Conservation (phyloP, 139 green algal genomes). For the Axilococcus clingmanii region DNA sequence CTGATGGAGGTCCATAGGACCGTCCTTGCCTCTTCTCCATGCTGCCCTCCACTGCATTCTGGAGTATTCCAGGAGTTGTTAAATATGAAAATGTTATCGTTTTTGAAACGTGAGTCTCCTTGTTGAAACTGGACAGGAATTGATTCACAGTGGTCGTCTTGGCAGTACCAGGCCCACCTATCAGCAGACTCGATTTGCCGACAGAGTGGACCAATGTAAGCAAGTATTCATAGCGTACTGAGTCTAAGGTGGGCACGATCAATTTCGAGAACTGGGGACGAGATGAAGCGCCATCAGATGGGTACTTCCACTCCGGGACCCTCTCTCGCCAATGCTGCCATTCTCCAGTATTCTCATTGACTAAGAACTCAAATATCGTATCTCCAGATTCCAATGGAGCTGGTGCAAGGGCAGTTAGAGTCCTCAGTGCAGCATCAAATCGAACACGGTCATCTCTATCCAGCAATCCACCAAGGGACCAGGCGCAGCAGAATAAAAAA, state of each 20-base stretch:
- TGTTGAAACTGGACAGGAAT: background rate
- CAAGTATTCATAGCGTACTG: slow-evolving; percentile 73
- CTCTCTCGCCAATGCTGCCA: slow-evolving; percentile 1
- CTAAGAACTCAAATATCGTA: slow-evolving; percentile 9
- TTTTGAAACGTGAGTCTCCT: slow-evolving; percentile 57
- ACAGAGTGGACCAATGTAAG: slow-evolving; percentile 60
- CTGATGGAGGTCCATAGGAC: slow-evolving; percentile 80
- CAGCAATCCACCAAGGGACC: slow-evolving; percentile 78
- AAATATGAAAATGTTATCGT: slow-evolving; percentile 89
- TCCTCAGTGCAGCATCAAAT: slow-evolving; percentile 60
- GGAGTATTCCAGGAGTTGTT: slow-evolving; percentile 88
- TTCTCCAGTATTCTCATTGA: background rate
- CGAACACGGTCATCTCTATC: slow-evolving; percentile 52
- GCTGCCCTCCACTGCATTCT: slow-evolving; percentile 49
- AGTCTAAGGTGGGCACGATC: slow-evolving; percentile 86
- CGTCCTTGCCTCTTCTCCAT: slow-evolving; percentile 92
- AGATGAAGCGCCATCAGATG: background rate
- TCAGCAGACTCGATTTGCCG: slow-evolving; percentile 49
- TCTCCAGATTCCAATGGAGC: background rate
- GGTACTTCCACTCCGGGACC: background rate
- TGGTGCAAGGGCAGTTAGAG: slow-evolving; percentile 39
- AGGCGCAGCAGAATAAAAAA: slow-evolving; percentile 81
- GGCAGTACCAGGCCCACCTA: slow-evolving; percentile 84
- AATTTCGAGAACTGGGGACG: slow-evolving; percentile 76
- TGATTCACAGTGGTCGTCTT: slow-evolving; percentile 81